Conservation (phyloP, 176 grass and related monocot species). For the Metroxylon sagu region DNA sequence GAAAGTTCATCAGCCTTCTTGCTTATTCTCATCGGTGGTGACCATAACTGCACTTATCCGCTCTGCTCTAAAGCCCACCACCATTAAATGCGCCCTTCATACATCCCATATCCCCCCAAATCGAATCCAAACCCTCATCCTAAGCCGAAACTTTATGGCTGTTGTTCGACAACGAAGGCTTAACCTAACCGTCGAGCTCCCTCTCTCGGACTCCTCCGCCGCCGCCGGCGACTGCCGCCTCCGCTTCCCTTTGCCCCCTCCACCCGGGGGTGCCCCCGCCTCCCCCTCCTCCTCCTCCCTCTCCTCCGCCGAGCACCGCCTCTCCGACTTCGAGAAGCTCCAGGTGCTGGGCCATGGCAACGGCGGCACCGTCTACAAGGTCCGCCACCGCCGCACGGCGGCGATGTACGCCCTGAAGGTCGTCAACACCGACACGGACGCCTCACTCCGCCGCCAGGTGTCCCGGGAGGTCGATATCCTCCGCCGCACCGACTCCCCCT, state of each 20-base stretch:
- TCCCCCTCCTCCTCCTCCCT: constrained; percentile 14
- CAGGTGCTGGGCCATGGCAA: constrained; percentile 79
- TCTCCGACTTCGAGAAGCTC: constrained; percentile 65
- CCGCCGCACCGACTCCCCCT: constrained; percentile 38
- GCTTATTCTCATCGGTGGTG: too few relatives aligned
- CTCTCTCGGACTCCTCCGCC: not conserved
- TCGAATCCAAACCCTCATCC: too few relatives aligned
- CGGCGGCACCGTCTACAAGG: constrained; percentile 74
- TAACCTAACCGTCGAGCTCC: too few relatives aligned
- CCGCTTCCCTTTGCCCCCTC: constrained; percentile 37
- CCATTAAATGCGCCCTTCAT: too few relatives aligned
- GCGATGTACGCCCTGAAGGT: constrained; percentile 38
- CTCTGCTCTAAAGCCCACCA: too few relatives aligned
- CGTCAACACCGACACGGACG: not conserved
- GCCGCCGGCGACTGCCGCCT: constrained; percentile 52
- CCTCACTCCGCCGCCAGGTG: constrained; percentile 30
- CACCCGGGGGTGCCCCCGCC: constrained; percentile 16
- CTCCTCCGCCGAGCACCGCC: constrained; percentile 16
- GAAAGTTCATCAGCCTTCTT: too few relatives aligned
- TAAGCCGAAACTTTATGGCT: too few relatives aligned
- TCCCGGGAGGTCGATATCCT: constrained; percentile 67
- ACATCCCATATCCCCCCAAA: too few relatives aligned
- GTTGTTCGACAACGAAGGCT: too few relatives aligned
- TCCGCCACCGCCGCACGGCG: constrained; percentile 35
- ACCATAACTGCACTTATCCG: too few relatives aligned